Conservation (phyloP, 2,329 filamentous ascomycete genomes). For the Fusarium sp. region DNA sequence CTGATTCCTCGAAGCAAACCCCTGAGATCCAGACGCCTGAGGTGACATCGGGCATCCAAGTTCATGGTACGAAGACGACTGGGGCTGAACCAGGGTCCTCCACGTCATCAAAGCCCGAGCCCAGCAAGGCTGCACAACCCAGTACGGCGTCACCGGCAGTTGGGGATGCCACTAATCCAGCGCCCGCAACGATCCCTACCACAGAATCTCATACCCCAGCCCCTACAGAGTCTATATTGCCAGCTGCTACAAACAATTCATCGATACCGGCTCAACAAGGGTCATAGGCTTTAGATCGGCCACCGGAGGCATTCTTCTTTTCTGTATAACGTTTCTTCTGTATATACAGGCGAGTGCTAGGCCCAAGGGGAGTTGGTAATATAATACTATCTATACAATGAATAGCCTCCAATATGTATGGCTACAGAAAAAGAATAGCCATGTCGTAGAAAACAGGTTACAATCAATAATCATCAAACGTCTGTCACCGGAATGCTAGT, state of each 20-base stretch:
- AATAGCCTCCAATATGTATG: background rate
- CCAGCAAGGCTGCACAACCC: constrained; percentile 13
- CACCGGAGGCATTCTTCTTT: background rate
- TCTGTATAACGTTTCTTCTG: background rate
- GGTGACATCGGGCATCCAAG: constrained; percentile 1
- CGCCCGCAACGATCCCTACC: constrained; percentile 5
- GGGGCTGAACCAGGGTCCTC: constrained; percentile 5
- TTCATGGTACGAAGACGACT: constrained; percentile 1
- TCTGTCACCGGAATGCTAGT: background rate
- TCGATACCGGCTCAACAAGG: background rate
- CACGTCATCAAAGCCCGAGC: constrained; percentile 7
- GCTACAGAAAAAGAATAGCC: background rate
- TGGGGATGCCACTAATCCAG: constrained; percentile 4
- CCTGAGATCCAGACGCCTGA: constrained; percentile 22
- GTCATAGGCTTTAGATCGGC: background rate
- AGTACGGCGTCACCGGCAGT: constrained; percentile 5
- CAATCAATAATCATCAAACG: background rate
- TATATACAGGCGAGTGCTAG: background rate
- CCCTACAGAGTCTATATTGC: background rate
- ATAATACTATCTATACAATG: constrained; percentile 3
- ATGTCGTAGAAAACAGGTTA: background rate
- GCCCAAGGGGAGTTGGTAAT: background rate
- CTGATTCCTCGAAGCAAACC: constrained; percentile 20
- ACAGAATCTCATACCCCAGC: background rate
- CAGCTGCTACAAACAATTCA: background rate